Conservation (phyloP, 352 stramenopile genomes). For the Thalassiosira mediterranea region DNA sequence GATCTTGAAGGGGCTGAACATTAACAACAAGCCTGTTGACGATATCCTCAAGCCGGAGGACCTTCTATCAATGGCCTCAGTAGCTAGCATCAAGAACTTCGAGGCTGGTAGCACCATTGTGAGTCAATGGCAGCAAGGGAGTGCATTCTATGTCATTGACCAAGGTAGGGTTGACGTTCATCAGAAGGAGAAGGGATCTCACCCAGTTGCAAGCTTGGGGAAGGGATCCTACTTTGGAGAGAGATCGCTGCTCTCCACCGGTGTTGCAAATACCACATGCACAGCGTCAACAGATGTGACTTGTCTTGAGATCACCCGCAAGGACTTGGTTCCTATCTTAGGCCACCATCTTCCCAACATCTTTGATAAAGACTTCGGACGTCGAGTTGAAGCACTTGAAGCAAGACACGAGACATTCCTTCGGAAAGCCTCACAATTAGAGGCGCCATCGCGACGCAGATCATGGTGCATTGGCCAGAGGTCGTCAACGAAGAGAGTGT, state of each 20-base stretch:
- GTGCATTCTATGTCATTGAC: conserved; percentile 83
- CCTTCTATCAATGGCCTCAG: conserved; percentile 79
- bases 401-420: too few species aligned
- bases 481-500: conserved; percentile 60
- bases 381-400: too few species aligned
- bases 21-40: conserved; percentile 53
- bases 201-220: conserved; percentile 44
- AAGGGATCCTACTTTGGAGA: conserved; percentile 82
- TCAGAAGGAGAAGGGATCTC: conserved; percentile 49
- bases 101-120: conserved; percentile 82
- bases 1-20: conserved; percentile 59
- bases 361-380: too few species aligned
- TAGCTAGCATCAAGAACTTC: conserved; percentile 65
- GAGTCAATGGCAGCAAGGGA: conserved; percentile 76
- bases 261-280: conserved; percentile 81
- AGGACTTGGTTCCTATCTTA: conserved; percentile 93
- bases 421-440: too few species aligned
- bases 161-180: conserved; percentile 68
- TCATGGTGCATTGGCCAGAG: conserved; percentile 89
- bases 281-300: conserved; percentile 58
- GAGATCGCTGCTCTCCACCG: conserved; percentile 91
- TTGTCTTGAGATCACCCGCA: conserved; percentile 87
- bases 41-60: conserved; percentile 73
- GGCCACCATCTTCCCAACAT: too few species aligned
- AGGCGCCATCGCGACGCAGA: too few species aligned